Evolutionary conservation across 163 green algal genomes (phyloP), one percentile per base, ranked within the genome.

Genomic region (Chlamydomonas reinhardtii): DNA sequence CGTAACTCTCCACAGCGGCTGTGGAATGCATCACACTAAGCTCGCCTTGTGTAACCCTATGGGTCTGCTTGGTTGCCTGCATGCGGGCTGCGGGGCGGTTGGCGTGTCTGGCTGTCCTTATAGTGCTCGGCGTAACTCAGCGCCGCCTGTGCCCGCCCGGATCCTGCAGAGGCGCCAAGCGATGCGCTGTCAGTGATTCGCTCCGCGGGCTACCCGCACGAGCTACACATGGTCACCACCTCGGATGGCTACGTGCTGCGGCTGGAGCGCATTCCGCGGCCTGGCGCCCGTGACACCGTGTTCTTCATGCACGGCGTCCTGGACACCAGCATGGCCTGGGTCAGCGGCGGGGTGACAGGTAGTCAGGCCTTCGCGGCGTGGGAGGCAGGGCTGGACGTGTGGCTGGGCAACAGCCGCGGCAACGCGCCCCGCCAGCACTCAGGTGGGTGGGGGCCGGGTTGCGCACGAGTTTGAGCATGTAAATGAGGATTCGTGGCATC

Each of bases 331-430:
- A 81, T 96, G 73, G 91, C 90, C 31, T 96, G 92, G 87, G 92
- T 94, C n/a, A 86, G 73, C 62, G 96, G 94, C 74, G 96, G 95
- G 2, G 89, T 95, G 31, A 96, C 94, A 14, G 94, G 94, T 72
- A 96, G 90, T 25, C 94, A 98, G 74, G 97, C 97, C 0, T 99
- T 99, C 95, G 95, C 95, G 6, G 97, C 97, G 16, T 99, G 94
- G 85, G 97, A 99, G 82, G 86, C 93, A 0, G 98, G 98, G 71
- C 97, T 96, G 87, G 98, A 99, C 80, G 97, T 99, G 32, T 99
- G 96, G 94, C 93, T 99, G 85, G 97, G 92, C 72, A 99, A 97
- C 92, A 95, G 94, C 20, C 91, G 98, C 31, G 90, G 92, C 89
- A 99, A 98, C 86, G 93, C 96, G 9, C 95, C 97, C 0, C 87